Conservation (phyloP, 441 rosid species). For the Capsella rubella region DNA sequence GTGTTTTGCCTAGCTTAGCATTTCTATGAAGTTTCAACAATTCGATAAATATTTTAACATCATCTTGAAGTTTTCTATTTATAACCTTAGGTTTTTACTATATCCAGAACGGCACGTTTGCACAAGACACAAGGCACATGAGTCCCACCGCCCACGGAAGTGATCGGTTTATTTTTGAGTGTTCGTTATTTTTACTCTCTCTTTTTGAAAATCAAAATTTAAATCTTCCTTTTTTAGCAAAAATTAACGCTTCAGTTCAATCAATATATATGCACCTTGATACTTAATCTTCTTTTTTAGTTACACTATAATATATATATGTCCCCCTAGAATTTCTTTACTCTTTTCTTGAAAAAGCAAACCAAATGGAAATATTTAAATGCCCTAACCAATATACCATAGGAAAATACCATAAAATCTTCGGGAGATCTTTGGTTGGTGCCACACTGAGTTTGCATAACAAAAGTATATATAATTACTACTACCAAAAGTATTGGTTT, state of each 20-base stretch:
- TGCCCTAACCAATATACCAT: slow-evolving; percentile 20
- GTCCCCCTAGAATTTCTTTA: neutral
- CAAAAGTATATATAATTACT: neutral
- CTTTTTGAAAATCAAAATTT: no score
- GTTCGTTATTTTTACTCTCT: no score
- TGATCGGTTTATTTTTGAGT: neutral
- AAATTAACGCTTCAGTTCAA: no score
- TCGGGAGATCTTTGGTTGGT: slow-evolving; percentile 33
- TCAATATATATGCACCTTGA: no score
- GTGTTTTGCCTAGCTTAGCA: slow-evolving; percentile 14
- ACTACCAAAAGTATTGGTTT: slow-evolving; percentile 1
- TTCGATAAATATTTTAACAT: neutral
- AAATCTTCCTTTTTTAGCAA: no score
- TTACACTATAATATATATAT: neutral
- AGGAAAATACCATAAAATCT: slow-evolving; percentile 25
- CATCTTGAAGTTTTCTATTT: neutral
- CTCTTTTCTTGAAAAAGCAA: neutral
- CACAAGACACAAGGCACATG: slow-evolving; percentile 33
- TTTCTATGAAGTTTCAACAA: slow-evolving; percentile 13
- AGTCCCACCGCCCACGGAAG: neutral
- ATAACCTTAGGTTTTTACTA: neutral
- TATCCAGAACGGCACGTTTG: slow-evolving; percentile 26
- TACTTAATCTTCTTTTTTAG: neutral
- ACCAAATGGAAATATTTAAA: slow-evolving; percentile 1
- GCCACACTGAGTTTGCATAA: slow-evolving; percentile 22